Conservation (phyloP, 1,284 basidiomycete genomes). For the Takashimella koratensis region DNA sequence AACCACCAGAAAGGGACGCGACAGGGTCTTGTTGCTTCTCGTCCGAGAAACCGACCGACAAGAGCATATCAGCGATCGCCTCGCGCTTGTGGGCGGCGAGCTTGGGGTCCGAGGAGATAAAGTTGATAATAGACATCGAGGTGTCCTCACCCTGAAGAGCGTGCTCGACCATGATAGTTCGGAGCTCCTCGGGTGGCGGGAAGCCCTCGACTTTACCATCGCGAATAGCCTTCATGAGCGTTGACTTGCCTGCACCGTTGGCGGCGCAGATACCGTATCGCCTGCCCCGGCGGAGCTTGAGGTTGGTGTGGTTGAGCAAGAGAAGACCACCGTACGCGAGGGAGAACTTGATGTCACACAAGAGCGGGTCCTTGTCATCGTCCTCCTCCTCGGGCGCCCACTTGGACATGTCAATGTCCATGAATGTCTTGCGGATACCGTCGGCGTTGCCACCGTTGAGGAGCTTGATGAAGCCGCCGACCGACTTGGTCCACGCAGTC, state of each 20-base stretch:
- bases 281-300: conserved; percentile 84
- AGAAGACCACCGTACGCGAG: conserved; percentile 95
- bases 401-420: conserved; percentile 68
- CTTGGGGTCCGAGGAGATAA: conserved; percentile 63
- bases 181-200: conserved; percentile 79
- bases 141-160: conserved; percentile 89
- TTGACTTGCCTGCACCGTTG: conserved; percentile 96
- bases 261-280: conserved; percentile 94
- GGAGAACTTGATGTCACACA: conserved; percentile 92
- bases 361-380: conserved; percentile 82
- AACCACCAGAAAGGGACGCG: conserved; percentile 90
- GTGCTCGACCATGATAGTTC: conserved; percentile 94
- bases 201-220: conserved; percentile 96
- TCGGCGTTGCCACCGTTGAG: conserved; percentile 45
- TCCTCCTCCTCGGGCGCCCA: conserved; percentile 76
- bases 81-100: conserved; percentile 59
- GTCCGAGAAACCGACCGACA: conserved; percentile 88
- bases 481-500: conserved; percentile 64
- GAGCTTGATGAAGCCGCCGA: conserved; percentile 65
- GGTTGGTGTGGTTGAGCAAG: conserved; percentile 88
- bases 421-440: conserved; percentile 64
- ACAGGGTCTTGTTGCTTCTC: conserved; percentile 79
- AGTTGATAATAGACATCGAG: conserved; percentile 76
- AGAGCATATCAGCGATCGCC: conserved; percentile 72
- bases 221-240: conserved; percentile 90